Conservation (phyloP, 306 rosid genomes). For the Datisca glomerata region DNA sequence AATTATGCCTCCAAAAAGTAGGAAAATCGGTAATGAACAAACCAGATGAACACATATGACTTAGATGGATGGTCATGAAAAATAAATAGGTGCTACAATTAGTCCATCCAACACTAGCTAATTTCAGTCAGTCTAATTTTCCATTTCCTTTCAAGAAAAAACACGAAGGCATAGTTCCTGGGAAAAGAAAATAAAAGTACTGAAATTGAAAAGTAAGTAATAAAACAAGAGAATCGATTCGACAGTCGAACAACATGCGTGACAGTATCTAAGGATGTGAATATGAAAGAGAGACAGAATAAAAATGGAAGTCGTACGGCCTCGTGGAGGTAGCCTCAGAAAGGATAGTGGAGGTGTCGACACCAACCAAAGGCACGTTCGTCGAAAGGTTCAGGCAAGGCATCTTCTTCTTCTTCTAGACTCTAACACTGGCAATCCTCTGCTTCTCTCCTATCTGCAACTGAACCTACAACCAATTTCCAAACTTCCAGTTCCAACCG, state of each 20-base stretch:
- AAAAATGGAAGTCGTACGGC: conserved; percentile 27
- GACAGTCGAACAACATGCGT: background rate
- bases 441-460: background rate
- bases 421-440: conserved; percentile 1
- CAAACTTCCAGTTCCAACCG: background rate
- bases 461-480: too few relatives aligned
- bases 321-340: conserved; percentile 86
- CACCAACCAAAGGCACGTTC: conserved; percentile 61
- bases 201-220: background rate
- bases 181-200: too few relatives aligned
- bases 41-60: too few relatives aligned
- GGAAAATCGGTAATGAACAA: too few relatives aligned
- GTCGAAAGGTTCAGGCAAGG: conserved; percentile 83
- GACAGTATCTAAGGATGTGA: background rate
- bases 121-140: too few relatives aligned
- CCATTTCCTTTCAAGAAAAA: too few relatives aligned
- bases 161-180: background rate
- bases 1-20: too few relatives aligned
- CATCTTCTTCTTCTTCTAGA: conserved; percentile 42
- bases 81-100: too few relatives aligned
- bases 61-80: too few relatives aligned
- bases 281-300: background rate
- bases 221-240: background rate
- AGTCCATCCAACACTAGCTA: too few relatives aligned
- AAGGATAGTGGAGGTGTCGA: conserved; percentile 82